Conservation (phyloP, 306 rosid genomes). For the Crotalaria pallida region DNA sequence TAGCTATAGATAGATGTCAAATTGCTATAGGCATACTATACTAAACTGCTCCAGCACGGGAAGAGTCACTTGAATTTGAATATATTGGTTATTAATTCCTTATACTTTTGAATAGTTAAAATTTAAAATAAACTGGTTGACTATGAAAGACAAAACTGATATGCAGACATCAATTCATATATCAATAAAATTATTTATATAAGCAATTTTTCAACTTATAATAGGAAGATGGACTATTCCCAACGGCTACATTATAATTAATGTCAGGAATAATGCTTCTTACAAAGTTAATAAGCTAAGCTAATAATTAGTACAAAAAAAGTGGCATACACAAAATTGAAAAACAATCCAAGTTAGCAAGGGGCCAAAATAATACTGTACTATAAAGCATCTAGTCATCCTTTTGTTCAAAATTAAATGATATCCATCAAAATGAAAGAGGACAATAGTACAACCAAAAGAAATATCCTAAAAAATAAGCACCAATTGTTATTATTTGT, state of each 20-base stretch:
- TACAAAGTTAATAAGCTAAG: background rate
- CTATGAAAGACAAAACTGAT: slow-evolving; percentile 12
- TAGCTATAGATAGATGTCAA: slow-evolving; percentile 15
- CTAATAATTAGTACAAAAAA: background rate
- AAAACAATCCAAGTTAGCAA: slow-evolving; percentile 4
- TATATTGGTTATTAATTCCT: background rate
- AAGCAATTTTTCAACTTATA: slow-evolving; percentile 11
- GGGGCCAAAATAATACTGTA: slow-evolving; percentile 1
- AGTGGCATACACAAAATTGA: background rate
- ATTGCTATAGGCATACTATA: background rate
- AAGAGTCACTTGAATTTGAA: slow-evolving; percentile 3
- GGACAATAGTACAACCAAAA: background rate
- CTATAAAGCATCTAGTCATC: background rate
- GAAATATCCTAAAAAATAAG: slow-evolving; percentile 7
- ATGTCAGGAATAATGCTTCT: background rate
- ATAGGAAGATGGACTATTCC: background rate
- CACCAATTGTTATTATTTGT: slow-evolving; percentile 13
- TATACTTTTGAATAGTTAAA: background rate
- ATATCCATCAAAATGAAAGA: slow-evolving; percentile 9
- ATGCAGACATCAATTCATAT: background rate
- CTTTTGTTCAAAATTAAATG: slow-evolving; percentile 13
- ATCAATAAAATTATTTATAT: background rate
- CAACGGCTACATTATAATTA: background rate
- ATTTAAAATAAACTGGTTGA: slow-evolving; percentile 2
- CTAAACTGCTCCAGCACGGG: background rate